These are phyloP conservation scores for Fusarium annulatum DNA, from an alignment of 2,329 filamentous ascomycete species.

Conservation along the genomic window DNA sequence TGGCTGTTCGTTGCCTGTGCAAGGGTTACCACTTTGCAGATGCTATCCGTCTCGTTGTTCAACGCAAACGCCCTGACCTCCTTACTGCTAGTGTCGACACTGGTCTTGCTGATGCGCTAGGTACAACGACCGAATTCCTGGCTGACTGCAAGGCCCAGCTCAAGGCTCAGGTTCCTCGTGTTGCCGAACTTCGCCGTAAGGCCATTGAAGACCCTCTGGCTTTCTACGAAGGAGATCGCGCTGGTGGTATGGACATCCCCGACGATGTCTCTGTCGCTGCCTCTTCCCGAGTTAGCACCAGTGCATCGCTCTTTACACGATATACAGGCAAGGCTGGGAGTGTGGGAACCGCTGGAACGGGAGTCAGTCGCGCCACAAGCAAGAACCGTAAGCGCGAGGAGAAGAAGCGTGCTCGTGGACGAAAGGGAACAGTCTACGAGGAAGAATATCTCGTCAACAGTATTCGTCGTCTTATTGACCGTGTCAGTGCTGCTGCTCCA, in stretches of 20 bases:
- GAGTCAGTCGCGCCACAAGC: conserved; percentile 80
- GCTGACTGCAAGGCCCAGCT: conserved; percentile 93
- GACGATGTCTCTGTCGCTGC: conserved; percentile 94
- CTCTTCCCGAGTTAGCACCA: conserved; percentile 80
- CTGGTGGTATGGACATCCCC: conserved; percentile 76
- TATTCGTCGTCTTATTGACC: conserved; percentile 83
- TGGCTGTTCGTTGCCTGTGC: conserved; percentile 82
- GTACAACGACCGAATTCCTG: conserved; percentile 87
- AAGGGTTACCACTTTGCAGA: conserved; percentile 89
- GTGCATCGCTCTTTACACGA: conserved; percentile 89
- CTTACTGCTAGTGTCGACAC: conserved; percentile 77
- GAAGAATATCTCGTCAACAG: conserved; percentile 96
- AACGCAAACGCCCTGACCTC: conserved; percentile 69
- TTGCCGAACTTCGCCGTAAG: conserved; percentile 82
- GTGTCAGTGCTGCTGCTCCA: conserved; percentile 76
- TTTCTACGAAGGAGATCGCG: conserved; percentile 85
- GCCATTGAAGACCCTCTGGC: conserved; percentile 87
- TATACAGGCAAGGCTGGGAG: conserved; percentile 80
- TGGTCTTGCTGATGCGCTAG: conserved; percentile 83
- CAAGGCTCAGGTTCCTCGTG: conserved; percentile 83
- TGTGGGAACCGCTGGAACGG: conserved; percentile 76
- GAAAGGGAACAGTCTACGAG: conserved; percentile 97
- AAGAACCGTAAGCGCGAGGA: conserved; percentile 93
- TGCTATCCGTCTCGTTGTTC: conserved; percentile 80
- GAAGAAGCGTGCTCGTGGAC: conserved; percentile 91